A percentile compares a stretch with the other conserved stretches of the same genome.
These are phyloP conservation scores for Adiantum capillusveneris DNA, from an alignment of 75 land plant species.

Conservation along the genomic window DNA sequence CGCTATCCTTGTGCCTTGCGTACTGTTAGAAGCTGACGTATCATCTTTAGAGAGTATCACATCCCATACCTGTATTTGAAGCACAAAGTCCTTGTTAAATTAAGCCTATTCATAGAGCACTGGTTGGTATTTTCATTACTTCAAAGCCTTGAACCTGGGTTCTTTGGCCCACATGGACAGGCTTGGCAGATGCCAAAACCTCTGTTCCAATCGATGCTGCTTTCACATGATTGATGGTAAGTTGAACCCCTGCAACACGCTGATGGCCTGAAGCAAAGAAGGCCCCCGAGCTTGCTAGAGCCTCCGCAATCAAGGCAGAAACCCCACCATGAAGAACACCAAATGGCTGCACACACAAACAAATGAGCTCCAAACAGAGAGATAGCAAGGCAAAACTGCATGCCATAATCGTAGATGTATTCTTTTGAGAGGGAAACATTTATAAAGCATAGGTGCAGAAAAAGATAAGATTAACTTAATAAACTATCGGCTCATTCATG, in stretches of 20 bases:
- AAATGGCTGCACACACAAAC: constrained; percentile 45
- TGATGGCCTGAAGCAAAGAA: constrained; percentile 40
- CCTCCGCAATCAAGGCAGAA: constrained; percentile 62
- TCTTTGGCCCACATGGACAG: constrained; percentile 42
- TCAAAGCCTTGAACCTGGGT: constrained; percentile 34
- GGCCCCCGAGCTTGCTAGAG: constrained; percentile 61
- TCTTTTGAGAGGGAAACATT: too few relatives aligned
- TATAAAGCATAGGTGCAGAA: too few relatives aligned
- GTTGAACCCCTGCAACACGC: constrained; percentile 65
- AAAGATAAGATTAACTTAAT: too few relatives aligned
- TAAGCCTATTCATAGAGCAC: too few relatives aligned
- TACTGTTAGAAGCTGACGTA: constrained; percentile 1
- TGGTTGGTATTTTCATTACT: neutral
- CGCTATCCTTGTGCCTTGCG: constrained; percentile 22
- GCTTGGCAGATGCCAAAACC: constrained; percentile 45
- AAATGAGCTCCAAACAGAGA: too few relatives aligned
- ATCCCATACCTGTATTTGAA: constrained; percentile 62
- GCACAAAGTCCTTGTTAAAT: neutral
- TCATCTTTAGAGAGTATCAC: constrained; percentile 34
- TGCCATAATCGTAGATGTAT: too few relatives aligned
- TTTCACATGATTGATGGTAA: constrained; percentile 60
- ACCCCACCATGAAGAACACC: constrained; percentile 72
- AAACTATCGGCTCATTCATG: too few relatives aligned
- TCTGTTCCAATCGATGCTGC: constrained; percentile 45
- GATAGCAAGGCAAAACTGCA: too few relatives aligned